Evolutionary conservation across 257 asterid genomes (phyloP).

Genomic region (Jasminum sambac): DNA sequence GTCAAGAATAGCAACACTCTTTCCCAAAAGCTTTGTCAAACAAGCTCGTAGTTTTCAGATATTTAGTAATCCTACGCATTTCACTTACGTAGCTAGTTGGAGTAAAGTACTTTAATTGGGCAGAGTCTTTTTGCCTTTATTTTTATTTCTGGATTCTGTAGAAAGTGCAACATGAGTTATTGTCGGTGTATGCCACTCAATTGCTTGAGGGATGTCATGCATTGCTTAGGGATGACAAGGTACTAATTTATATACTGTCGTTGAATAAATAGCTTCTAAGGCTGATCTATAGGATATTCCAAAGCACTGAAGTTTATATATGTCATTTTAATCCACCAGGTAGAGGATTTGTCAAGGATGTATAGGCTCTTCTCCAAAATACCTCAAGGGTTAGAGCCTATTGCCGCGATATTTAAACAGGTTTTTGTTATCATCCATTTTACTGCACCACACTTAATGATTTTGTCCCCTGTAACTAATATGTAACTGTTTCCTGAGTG

Average conservation of each 20-base stretch:
- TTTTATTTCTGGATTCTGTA: constrained; percentile 3
- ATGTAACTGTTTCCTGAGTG: constrained; percentile 25
- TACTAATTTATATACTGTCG: constrained; percentile 21
- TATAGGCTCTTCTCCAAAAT: constrained; percentile 18
- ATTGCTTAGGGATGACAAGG: constrained; percentile 96
- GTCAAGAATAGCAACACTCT: no score
- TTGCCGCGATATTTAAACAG: constrained; percentile 74
- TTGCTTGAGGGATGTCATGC: constrained; percentile 77
- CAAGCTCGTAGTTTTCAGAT: constrained; percentile 12
- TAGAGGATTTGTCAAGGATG: constrained; percentile 18
- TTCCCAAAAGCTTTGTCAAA: no score
- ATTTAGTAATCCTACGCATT: background rate
- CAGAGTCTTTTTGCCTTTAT: background rate
- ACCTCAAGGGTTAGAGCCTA: constrained; percentile 11
- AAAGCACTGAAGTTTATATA: background rate
- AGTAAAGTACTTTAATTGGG: background rate
- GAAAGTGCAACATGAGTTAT: background rate
- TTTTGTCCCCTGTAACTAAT: constrained; percentile 16
- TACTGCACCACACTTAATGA: constrained; percentile 13
- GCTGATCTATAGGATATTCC: constrained; percentile 3
- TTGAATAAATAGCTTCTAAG: constrained; percentile 1
- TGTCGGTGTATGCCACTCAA: background rate
- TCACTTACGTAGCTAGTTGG: background rate
- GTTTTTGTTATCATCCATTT: constrained; percentile 37
- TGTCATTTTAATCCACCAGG: background rate